Evolutionary conservation across 1,284 basidiomycete genomes (phyloP).

Genomic region (Moesziomyces parantarcticus): DNA sequence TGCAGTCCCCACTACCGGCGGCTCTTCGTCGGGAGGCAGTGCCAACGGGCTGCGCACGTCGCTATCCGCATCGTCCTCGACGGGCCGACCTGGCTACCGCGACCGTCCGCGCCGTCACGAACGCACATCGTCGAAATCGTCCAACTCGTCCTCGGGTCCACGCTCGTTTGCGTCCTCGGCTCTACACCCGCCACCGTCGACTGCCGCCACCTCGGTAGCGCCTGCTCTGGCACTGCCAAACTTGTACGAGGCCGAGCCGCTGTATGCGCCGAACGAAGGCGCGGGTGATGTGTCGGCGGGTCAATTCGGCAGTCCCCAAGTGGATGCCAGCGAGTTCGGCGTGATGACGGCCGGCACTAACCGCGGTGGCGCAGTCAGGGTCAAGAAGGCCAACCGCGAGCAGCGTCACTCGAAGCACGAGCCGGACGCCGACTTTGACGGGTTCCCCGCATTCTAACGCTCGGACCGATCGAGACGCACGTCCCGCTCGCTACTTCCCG

Average conservation of each 20-base stretch:
- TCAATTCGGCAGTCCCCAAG: slow-evolving; percentile 19
- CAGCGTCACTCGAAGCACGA: slow-evolving; percentile 18
- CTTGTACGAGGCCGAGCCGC: slow-evolving; percentile 28
- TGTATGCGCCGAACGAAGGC: slow-evolving; percentile 6
- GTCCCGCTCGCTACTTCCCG: too few species aligned
- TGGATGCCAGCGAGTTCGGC: slow-evolving; percentile 38
- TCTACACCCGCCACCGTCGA: slow-evolving; percentile 9
- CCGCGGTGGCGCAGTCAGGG: slow-evolving; percentile 27
- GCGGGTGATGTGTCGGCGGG: slow-evolving; percentile 4
- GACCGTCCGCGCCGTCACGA: slow-evolving; percentile 55
- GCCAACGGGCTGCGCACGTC: slow-evolving; percentile 10
- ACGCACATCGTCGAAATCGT: slow-evolving; percentile 32
- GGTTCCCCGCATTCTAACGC: slow-evolving; percentile 36
- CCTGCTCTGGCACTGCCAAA: slow-evolving; percentile 21
- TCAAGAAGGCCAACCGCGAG: slow-evolving; percentile 35
- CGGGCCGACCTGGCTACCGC: slow-evolving; percentile 34
- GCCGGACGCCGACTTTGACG: slow-evolving; percentile 25
- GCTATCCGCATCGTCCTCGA: slow-evolving; percentile 10
- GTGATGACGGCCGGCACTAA: slow-evolving; percentile 32
- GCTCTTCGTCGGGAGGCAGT: slow-evolving; percentile 35
- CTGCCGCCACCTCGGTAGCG: slow-evolving; percentile 15
- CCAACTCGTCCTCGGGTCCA: slow-evolving; percentile 38
- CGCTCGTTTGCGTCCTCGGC: slow-evolving; percentile 18
- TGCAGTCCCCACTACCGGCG: slow-evolving; percentile 5
- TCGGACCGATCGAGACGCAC: neutral